A percentile compares a stretch with the other conserved stretches of the same genome.
These are phyloP conservation scores for Nymphaea thermarum DNA, from an alignment of 164 flowering plant species.

Conservation along the genomic window DNA sequence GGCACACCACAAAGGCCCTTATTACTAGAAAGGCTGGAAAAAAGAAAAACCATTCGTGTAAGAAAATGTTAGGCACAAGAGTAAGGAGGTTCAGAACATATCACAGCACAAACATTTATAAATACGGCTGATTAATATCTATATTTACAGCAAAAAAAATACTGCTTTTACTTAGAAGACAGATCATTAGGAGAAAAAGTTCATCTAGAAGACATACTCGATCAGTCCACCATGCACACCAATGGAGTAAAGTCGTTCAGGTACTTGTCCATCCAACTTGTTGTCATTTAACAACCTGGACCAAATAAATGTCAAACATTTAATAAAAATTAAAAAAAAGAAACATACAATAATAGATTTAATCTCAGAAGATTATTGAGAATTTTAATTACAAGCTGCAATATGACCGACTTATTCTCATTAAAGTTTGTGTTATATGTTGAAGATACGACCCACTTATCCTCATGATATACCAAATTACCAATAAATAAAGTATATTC, in stretches of 20 bases:
- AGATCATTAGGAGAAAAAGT: neutral
- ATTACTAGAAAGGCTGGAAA: constrained; percentile 67
- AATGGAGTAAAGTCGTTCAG: constrained; percentile 70
- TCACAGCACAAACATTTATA: neutral
- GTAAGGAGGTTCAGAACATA: neutral
- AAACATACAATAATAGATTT: no score
- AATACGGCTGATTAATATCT: neutral
- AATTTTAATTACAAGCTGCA: no score
- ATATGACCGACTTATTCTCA: no score
- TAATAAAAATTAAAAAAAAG: no score
- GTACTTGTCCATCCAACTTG: constrained; percentile 75
- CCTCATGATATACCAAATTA: no score
- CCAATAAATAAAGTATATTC: no score
- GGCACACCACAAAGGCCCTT: constrained; percentile 92
- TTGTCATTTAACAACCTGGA: constrained; percentile 73
- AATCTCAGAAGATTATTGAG: no score
- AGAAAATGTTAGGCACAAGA: neutral
- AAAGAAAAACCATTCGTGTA: neutral
- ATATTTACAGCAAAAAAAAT: neutral
- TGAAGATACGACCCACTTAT: no score
- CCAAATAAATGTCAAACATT: no score
- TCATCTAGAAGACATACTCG: constrained; percentile 43
- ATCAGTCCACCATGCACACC: constrained; percentile 95
- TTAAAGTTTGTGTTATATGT: no score
- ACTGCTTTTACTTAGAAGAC: neutral